A percentile compares a stretch with the other conserved stretches of the same genome.
Evolutionary conservation across 805 yeast species (phyloP).

Genomic region (Candida ficus): DNA sequence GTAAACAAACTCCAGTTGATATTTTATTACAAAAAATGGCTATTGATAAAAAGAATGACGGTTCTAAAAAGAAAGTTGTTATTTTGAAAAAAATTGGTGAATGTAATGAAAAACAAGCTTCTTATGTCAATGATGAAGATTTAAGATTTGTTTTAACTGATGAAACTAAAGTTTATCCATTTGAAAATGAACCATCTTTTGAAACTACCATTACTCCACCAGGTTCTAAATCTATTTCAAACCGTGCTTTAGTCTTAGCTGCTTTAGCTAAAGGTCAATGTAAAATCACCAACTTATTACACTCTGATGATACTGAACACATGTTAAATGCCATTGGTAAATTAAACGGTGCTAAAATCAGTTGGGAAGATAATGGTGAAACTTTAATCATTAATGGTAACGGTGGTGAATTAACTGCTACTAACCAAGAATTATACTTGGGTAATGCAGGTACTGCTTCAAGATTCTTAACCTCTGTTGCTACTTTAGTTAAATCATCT

Average conservation of each 20-base stretch:
- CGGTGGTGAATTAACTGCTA: constrained; percentile 69
- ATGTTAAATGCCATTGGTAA: constrained; percentile 85
- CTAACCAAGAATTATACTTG: constrained; percentile 65
- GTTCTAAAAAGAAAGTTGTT: constrained; percentile 83
- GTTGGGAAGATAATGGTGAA: constrained; percentile 86
- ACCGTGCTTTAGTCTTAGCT: constrained; percentile 89
- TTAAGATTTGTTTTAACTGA: constrained; percentile 79
- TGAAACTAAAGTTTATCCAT: constrained; percentile 65
- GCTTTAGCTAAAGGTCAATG: constrained; percentile 87
- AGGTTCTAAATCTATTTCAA: constrained; percentile 95
- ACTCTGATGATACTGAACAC: constrained; percentile 93
- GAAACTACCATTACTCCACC: constrained; percentile 67
- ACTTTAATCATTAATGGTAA: constrained; percentile 81
- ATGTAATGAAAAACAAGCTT: constrained; percentile 85
- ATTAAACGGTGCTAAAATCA: constrained; percentile 74
- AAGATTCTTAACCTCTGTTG: constrained; percentile 87
- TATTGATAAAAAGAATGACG: constrained; percentile 95
- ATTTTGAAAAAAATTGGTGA: constrained; percentile 79
- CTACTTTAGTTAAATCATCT: constrained; percentile 65
- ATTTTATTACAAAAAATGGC: constrained; percentile 78
- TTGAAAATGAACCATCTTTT: constrained; percentile 29
- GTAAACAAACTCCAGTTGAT: constrained; percentile 73
- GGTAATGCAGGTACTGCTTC: constrained; percentile 99
- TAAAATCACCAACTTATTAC: constrained; percentile 76
- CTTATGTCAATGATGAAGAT: constrained; percentile 75